Conservation (phyloP, 2,329 filamentous ascomycete genomes). For the Epichloe baconii region DNA sequence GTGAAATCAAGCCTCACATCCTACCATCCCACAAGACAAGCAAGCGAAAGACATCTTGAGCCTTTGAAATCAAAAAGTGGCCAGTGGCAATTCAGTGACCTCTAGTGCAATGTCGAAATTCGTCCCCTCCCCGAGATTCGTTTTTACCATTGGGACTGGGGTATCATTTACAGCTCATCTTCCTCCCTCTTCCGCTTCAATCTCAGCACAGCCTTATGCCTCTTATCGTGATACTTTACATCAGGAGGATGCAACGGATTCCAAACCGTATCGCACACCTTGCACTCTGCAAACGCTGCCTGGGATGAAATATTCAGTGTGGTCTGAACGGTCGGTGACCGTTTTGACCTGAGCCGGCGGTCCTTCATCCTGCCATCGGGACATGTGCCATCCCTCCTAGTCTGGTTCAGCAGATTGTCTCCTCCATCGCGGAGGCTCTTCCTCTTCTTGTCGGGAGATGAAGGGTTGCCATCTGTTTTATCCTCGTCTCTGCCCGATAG, state of each 20-base stretch:
- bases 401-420: background rate
- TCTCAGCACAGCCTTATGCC: constrained; percentile 22
- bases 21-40: no score
- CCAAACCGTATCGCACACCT: constrained; percentile 28
- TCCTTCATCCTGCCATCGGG: constrained; percentile 1
- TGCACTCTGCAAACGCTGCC: constrained; percentile 30
- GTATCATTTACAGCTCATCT: constrained; percentile 10
- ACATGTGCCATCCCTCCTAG: background rate
- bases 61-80: no score
- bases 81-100: no score
- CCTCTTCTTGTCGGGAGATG: background rate
- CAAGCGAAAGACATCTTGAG: no score
- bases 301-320: constrained; percentile 31
- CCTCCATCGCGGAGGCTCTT: background rate
- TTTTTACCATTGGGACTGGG: background rate
- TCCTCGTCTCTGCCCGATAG: constrained; percentile 1
- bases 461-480: background rate
- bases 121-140: no score
- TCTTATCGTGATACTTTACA: constrained; percentile 28
- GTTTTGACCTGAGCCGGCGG: background rate
- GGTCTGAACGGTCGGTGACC: constrained; percentile 22
- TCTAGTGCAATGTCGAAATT: no score
- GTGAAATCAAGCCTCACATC: no score
- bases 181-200: constrained; percentile 12
- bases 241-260: constrained; percentile 31